Conservation (phyloP, 164 flowering plant species). For the Kingdonia uniflora region DNA sequence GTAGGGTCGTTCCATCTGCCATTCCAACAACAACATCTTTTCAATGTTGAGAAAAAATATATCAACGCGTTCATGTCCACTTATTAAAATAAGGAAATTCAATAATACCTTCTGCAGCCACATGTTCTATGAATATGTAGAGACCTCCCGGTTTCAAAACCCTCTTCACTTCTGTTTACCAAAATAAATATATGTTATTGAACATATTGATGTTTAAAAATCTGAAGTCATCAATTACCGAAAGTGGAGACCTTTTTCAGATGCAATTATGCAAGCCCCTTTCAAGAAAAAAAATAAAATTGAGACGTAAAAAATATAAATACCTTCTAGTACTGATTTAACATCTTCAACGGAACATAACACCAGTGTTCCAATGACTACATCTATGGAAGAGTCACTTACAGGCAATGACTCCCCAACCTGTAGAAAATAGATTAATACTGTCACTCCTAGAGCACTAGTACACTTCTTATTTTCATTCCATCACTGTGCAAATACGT, state of each 20-base stretch:
- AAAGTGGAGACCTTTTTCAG: no score
- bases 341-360: conserved; percentile 81
- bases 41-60: no score
- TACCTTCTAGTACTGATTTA: conserved; percentile 52
- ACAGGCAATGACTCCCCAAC: conserved; percentile 82
- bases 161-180: conserved; percentile 59
- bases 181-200: neutral
- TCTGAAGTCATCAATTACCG: no score
- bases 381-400: conserved; percentile 70
- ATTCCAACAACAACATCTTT: neutral
- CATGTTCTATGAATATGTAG: conserved; percentile 79
- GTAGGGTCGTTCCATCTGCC: conserved; percentile 64
- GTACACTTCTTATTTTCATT: no score
- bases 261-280: no score
- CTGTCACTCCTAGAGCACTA: no score
- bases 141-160: conserved; percentile 82
- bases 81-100: neutral
- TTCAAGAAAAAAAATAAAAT: neutral
- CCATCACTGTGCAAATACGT: no score
- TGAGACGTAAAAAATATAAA: conserved; percentile 1
- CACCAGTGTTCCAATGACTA: conserved; percentile 86
- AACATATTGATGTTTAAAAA: no score
- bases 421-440: conserved; percentile 32
- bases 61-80: no score
- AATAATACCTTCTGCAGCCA: conserved; percentile 68